phyloP scores from a whole-genome alignment of 129 eudicot genomes.

The Rutidosis leptorrhynchoides region DNA sequence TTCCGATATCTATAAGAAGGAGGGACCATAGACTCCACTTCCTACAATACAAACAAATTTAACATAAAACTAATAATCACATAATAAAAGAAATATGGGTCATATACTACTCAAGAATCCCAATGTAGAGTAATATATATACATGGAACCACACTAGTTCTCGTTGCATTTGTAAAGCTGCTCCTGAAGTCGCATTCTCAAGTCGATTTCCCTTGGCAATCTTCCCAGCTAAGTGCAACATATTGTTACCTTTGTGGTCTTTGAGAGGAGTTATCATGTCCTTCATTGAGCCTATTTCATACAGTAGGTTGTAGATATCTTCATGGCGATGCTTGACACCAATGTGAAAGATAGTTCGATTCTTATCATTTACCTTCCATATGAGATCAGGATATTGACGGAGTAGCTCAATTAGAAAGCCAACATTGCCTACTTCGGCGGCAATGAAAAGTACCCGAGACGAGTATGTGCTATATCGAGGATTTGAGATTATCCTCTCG shows the following conservation, averaged over 20 bases:
- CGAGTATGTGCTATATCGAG: not conserved
- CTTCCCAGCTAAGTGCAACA: too few relatives aligned
- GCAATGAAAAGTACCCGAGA: constrained; percentile 36
- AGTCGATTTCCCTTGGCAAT: too few relatives aligned
- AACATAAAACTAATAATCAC: not conserved
- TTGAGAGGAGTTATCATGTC: too few relatives aligned
- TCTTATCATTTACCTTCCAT: constrained; percentile 21
- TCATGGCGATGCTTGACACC: constrained; percentile 31
- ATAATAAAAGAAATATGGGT: too few relatives aligned
- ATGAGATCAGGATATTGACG: constrained; percentile 3
- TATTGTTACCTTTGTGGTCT: too few relatives aligned
- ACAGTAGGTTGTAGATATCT: too few relatives aligned
- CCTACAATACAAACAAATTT: constrained; percentile 12
- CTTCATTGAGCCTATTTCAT: too few relatives aligned
- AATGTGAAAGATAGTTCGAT: constrained; percentile 33
- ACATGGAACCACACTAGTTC: not conserved
- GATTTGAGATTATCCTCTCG: not conserved
- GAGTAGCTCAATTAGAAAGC: not conserved
- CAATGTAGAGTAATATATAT: not conserved
- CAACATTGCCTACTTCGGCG: not conserved
- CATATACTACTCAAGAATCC: not conserved
- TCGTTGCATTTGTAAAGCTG: not conserved
- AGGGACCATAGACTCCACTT: constrained; percentile 6
- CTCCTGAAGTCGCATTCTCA: too few relatives aligned
- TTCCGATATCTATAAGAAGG: constrained; percentile 13